Evolutionary conservation across 306 rosid species (phyloP).

Genomic region (Prunus mira): DNA sequence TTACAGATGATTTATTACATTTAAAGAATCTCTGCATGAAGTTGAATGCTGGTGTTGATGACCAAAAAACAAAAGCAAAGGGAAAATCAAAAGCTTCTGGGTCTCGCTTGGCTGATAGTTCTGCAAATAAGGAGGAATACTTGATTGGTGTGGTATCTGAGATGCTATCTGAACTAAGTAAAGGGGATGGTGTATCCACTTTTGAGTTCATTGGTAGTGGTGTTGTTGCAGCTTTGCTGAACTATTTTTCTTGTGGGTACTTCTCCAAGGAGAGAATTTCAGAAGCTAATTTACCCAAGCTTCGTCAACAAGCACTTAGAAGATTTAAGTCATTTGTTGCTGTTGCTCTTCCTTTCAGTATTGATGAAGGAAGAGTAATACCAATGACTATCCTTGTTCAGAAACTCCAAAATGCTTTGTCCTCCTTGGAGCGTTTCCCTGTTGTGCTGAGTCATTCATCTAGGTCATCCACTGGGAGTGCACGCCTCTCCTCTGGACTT

Average conservation of each 20-base stretch:
- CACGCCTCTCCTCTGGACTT: conserved; percentile 91
- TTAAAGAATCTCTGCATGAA: conserved; percentile 78
- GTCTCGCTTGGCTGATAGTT: conserved; percentile 44
- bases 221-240: conserved; percentile 79
- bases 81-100: conserved; percentile 84
- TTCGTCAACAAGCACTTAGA: conserved; percentile 79
- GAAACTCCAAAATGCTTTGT: conserved; percentile 96
- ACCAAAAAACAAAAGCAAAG: conserved; percentile 65
- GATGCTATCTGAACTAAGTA: conserved; percentile 86
- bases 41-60: conserved; percentile 73
- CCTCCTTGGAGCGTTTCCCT: conserved; percentile 95
- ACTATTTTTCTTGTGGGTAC: conserved; percentile 86
- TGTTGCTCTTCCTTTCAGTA: conserved; percentile 70
- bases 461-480: conserved; percentile 86
- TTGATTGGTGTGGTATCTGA: conserved; percentile 72
- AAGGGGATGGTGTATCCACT: conserved; percentile 98
- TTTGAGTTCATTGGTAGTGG: conserved; percentile 99
- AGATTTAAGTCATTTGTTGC: conserved; percentile 84
- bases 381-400: conserved; percentile 86
- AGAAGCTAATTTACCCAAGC: conserved; percentile 71
- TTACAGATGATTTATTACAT: conserved; percentile 82
- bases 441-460: conserved; percentile 95
- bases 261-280: conserved; percentile 73
- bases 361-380: conserved; percentile 34
- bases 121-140: conserved; percentile 56